A percentile compares a stretch with the other conserved stretches of the same genome.
These are phyloP conservation scores for Pleurotus platypus DNA, from an alignment of 768 basidiomycete species.

Conservation along the genomic window DNA sequence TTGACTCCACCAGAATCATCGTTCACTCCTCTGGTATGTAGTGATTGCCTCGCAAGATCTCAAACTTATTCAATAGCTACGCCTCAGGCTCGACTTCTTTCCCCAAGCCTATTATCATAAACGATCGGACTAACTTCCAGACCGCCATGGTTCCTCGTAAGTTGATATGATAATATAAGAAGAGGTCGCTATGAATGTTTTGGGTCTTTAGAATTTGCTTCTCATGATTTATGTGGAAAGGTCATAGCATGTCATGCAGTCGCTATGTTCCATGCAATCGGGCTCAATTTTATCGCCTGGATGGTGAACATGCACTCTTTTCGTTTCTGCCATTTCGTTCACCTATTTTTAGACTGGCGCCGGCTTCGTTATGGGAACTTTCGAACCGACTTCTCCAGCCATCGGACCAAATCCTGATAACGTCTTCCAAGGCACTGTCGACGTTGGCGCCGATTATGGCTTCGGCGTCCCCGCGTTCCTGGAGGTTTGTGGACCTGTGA, in stretches of 20 bases:
- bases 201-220: constrained; percentile 5
- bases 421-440: constrained; percentile 18
- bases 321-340: not conserved
- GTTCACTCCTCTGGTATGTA: constrained; percentile 22
- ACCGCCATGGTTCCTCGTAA: constrained; percentile 7
- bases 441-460: constrained; percentile 13
- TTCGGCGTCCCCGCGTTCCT: constrained; percentile 24
- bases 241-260: constrained; percentile 7
- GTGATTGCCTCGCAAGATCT: not conserved
- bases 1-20: constrained; percentile 8
- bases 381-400: constrained; percentile 7
- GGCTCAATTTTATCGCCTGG: constrained; percentile 12
- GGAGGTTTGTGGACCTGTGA: constrained; percentile 16
- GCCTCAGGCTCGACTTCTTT: constrained; percentile 6
- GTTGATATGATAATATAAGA: not conserved
- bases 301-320: not conserved
- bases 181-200: not conserved
- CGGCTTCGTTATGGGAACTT: constrained; percentile 8
- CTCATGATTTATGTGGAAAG: constrained; percentile 9
- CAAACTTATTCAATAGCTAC: too few species aligned
- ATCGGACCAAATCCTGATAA: constrained; percentile 22
- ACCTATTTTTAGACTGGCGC: constrained; percentile 2
- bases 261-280: constrained; percentile 14
- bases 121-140: constrained; percentile 1
- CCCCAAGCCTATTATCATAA: constrained; percentile 9